Evolutionary conservation across 2,329 filamentous ascomycete species (phyloP), one percentile per base, ranked within the genome.

Genomic region (Albifimbria verrucaria): DNA sequence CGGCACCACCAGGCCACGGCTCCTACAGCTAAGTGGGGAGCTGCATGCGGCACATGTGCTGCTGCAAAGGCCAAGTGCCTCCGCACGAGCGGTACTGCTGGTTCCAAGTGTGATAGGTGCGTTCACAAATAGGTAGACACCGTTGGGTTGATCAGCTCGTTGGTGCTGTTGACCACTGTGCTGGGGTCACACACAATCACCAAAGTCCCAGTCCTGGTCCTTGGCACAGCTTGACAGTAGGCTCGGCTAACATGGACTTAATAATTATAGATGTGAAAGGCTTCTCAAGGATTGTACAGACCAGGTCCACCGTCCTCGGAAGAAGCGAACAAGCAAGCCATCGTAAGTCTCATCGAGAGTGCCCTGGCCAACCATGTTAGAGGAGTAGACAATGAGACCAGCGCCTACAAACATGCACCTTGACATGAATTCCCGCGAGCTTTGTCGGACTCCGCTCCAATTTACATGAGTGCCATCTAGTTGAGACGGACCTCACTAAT

Each of bases 61-160:
- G 66, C 71, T 12, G 75, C 77, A 26, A 80, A 80, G 57, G 76
- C 77, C 7, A 79, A 79, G 55, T 80, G 77, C 55, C 70, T 79
- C 44, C 72, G 76, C 9, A 70, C 74, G 7, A 72, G 71, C 52
- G 58, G 64, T 4, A 54, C 58, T 2, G 57, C 63, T 0, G 69
- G 68, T 2, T 59, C 72, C 18, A 79, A 77, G 56, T 80, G 77
- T 53, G 77, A 79, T 53, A 70, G 72, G 72, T 75, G 53, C 59
- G 66, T 52, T n/a, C 6, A n/a, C 24, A 20, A 20, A n/a, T 23
- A 7, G 42, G 4, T 44, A 20, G 15, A 32, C 26, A 32, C 26
- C 32, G 32, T 39, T 39, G 32, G 5, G 12, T 39, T 15, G 32
- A 39, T 4, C 32, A 32, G 26, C 15, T 32, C 26, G 46, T 39